Evolutionary conservation across 129 eudicot species (phyloP).

Genomic region (Chrysanthemum makinoi): DNA sequence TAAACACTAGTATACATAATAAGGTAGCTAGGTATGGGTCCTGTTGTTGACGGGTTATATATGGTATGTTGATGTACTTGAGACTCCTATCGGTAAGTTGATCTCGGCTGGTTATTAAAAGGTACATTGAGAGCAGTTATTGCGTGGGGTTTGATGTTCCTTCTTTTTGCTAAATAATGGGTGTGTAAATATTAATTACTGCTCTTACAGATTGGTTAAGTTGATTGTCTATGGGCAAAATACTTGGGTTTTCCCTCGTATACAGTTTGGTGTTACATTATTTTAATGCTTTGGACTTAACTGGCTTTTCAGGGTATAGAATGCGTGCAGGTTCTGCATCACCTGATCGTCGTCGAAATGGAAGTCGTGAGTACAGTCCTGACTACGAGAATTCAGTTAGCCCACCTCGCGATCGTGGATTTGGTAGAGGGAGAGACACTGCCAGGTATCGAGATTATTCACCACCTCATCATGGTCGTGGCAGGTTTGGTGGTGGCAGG

Average conservation of each 20-base stretch:
- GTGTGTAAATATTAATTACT: constrained; percentile 29
- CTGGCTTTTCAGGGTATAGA: constrained; percentile 94
- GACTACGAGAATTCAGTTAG: constrained; percentile 58
- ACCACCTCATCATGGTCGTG: constrained; percentile 73
- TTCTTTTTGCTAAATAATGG: constrained; percentile 30
- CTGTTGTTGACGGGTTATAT: constrained; percentile 20
- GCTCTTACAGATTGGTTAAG: constrained; percentile 17
- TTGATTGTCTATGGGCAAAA: constrained; percentile 35
- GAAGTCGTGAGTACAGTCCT: constrained; percentile 70
- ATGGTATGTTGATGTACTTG: constrained; percentile 5
- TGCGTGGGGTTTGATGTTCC: constrained; percentile 26
- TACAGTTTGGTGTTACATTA: constrained; percentile 31
- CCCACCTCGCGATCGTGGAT: constrained; percentile 66
- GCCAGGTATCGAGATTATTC: constrained; percentile 77
- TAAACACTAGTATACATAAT: constrained; percentile 21
- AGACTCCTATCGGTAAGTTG: constrained; percentile 8
- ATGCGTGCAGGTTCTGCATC: constrained; percentile 80
- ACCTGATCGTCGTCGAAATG: constrained; percentile 77
- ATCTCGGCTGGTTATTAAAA: constrained; percentile 16
- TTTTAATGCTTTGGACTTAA: constrained; percentile 34
- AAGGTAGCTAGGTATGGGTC: constrained; percentile 14
- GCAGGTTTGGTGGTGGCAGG: constrained; percentile 67
- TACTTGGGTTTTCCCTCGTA: constrained; percentile 30
- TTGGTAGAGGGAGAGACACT: constrained; percentile 69
- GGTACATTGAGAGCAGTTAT: constrained; percentile 13